Conservation (phyloP, 2,329 filamentous ascomycete genomes). For the Alternaria ethzedia region DNA sequence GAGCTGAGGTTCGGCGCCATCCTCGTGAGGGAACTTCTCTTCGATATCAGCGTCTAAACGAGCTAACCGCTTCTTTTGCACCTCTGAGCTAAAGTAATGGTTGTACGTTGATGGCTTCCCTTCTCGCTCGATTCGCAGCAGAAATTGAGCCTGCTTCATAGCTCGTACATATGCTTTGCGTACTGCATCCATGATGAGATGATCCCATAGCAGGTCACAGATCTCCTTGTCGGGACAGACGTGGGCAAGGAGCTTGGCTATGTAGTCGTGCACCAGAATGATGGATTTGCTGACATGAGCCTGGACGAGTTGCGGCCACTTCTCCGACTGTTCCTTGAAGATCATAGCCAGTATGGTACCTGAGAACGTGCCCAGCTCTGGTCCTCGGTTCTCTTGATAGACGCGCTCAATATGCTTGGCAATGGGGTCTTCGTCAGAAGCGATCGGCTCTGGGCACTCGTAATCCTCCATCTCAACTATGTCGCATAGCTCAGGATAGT, state of each 20-base stretch:
- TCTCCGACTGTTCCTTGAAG: constrained; percentile 56
- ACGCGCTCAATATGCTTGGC: constrained; percentile 6
- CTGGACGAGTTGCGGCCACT: constrained; percentile 59
- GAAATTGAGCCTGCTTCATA: constrained; percentile 57
- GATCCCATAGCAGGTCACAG: constrained; percentile 50
- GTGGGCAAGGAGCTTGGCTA: constrained; percentile 50
- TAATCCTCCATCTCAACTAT: neutral
- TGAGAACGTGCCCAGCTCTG: constrained; percentile 5
- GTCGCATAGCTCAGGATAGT: neutral
- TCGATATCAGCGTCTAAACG: neutral
- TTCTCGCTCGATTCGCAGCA: constrained; percentile 60
- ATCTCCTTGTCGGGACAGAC: constrained; percentile 56
- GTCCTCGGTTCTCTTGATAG: constrained; percentile 2
- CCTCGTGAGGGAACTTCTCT: neutral
- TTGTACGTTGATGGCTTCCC: constrained; percentile 60
- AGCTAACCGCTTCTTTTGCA: constrained; percentile 43
- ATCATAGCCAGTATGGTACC: constrained; percentile 16
- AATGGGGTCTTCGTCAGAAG: neutral
- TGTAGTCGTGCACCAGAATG: constrained; percentile 60
- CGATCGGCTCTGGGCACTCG: neutral
- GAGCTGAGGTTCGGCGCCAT: neutral
- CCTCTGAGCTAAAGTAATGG: constrained; percentile 56
- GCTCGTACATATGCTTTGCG: constrained; percentile 55
- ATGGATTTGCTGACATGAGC: constrained; percentile 62
- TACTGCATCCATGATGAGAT: constrained; percentile 56